phyloP scores from a whole-genome alignment of 805 yeast species.

The Debaryomyces maramus region DNA sequence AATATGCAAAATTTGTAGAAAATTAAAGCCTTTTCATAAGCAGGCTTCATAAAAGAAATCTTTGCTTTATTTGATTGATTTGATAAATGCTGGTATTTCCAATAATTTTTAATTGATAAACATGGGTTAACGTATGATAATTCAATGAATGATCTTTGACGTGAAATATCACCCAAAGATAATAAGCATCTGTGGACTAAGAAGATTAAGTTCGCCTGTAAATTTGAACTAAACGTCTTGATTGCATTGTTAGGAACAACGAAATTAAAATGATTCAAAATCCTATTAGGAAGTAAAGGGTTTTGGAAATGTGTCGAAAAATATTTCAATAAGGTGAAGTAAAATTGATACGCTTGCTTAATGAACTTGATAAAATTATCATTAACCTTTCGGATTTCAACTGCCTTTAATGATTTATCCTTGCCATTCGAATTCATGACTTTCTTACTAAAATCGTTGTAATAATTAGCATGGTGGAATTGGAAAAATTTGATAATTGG shows the following conservation, averaged over 20 bases:
- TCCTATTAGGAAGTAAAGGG: conserved; percentile 33
- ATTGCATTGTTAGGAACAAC: conserved; percentile 13
- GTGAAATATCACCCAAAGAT: conserved; percentile 57
- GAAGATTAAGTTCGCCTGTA: conserved; percentile 37
- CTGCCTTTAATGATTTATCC: conserved; percentile 26
- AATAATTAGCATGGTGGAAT: conserved; percentile 30
- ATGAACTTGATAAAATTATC: conserved; percentile 51
- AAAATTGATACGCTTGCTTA: conserved; percentile 49
- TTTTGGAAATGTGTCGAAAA: conserved; percentile 38
- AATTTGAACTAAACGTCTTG: conserved; percentile 12
- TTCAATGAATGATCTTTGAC: conserved; percentile 55
- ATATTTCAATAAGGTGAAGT: conserved; percentile 41
- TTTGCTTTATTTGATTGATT: conserved; percentile 20
- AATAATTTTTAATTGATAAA: conserved; percentile 26
- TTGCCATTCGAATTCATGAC: conserved; percentile 10
- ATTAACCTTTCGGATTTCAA: conserved; percentile 58
- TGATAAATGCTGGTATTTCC: conserved; percentile 31
- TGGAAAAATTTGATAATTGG: conserved; percentile 63
- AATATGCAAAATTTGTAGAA: conserved; percentile 53
- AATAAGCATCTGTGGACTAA: conserved; percentile 50
- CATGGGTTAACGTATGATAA: conserved; percentile 42
- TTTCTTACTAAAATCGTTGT: conserved; percentile 17
- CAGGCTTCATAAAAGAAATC: conserved; percentile 35
- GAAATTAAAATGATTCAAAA: conserved; percentile 28
- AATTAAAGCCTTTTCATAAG: conserved; percentile 25